Base-by-base conservation (phyloP, 176 grass and related monocot species). In the Oryza nivara region DNA sequence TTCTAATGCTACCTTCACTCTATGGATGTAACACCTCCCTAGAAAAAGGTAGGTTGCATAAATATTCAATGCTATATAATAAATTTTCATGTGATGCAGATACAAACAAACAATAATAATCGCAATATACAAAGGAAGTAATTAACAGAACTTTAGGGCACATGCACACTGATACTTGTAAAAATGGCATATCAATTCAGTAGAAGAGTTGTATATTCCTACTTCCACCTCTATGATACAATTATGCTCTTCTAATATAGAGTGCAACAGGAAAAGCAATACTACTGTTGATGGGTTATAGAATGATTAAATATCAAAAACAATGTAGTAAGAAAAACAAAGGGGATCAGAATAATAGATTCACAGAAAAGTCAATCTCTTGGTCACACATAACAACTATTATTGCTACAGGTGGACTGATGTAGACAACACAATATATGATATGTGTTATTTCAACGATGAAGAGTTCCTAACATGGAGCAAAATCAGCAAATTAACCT, bases 301-400 rank as follows among this genome's bases (percentile, higher is more conserved):
- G 28, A 47, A 72, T 28, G 4, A 70, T 47, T 63, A 47, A 26
- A 43, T 19, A 77, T 45, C 16, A 70, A 43, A 48, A 10, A 78
- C 66, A 8, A 8, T 49, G 58, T 35, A 60, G 14, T 22, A 87
- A 82, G 79, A 40, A 82, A 82, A 69, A 23, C 10, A 87, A 46
- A 70, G 64, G 11, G 7, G 48, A 58, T 34, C 7, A 61, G 19
- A 64, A 17, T 48, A 36, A 70, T 23, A 61, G 67, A 38, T 63
- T 8, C 17, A 67, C 56, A 52, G 16, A 36, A 77, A 86, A 75
- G 15, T 4, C 9, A n/a, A n/a, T 17, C 25, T 73, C 54, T 74
- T 26, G 34, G 30, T 2, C 64, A 7, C 61, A 36, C 32, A 16
- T 36, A n/a, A 17, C 25, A 60, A 67, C 30, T 69, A 13, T 76